These are phyloP conservation scores for Cercis canadensis DNA, from an alignment of 306 rosid species.

Conservation along the genomic window DNA sequence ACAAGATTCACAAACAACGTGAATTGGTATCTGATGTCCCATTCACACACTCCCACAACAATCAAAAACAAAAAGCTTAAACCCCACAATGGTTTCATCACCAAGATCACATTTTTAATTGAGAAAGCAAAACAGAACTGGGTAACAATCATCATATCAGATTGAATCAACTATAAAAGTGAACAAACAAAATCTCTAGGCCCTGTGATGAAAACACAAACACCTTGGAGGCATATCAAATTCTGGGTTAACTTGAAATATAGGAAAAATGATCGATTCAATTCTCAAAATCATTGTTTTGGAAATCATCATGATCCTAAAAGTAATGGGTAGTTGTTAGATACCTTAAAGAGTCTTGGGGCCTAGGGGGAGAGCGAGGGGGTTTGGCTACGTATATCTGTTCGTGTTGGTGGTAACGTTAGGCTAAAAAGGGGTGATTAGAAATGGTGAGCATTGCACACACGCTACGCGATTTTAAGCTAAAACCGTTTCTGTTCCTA, in stretches of 20 bases:
- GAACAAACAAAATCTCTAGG: slow-evolving; percentile 3
- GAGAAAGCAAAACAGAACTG: background rate
- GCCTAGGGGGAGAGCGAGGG: slow-evolving; percentile 24
- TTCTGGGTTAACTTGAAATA: no score
- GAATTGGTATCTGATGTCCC: background rate
- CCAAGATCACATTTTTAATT: slow-evolving; percentile 12
- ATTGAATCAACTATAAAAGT: slow-evolving; percentile 11
- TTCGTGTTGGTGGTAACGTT: slow-evolving; percentile 42
- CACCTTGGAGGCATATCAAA: no score
- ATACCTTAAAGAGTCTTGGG: slow-evolving; percentile 38
- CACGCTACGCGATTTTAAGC: slow-evolving; percentile 63
- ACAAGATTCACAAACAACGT: slow-evolving; percentile 22
- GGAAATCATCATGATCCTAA: slow-evolving; percentile 19
- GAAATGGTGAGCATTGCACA: slow-evolving; percentile 53
- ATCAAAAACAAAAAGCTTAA: slow-evolving; percentile 3
- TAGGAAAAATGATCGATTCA: slow-evolving; percentile 3
- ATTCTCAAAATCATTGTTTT: background rate
- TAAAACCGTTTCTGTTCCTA: slow-evolving; percentile 45
- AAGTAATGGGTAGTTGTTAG: slow-evolving; percentile 18
- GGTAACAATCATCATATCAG: background rate
- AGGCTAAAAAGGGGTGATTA: slow-evolving; percentile 42
- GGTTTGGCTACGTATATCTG: slow-evolving; percentile 19
- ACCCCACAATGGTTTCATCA: slow-evolving; percentile 27
- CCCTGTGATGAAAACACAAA: no score
- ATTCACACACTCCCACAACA: slow-evolving; percentile 1